Percentiles rank a stretch among this genome's conserved stretches.
Evolutionary conservation across 768 basidiomycete species (phyloP).

Genomic region (Harrya chromipes): DNA sequence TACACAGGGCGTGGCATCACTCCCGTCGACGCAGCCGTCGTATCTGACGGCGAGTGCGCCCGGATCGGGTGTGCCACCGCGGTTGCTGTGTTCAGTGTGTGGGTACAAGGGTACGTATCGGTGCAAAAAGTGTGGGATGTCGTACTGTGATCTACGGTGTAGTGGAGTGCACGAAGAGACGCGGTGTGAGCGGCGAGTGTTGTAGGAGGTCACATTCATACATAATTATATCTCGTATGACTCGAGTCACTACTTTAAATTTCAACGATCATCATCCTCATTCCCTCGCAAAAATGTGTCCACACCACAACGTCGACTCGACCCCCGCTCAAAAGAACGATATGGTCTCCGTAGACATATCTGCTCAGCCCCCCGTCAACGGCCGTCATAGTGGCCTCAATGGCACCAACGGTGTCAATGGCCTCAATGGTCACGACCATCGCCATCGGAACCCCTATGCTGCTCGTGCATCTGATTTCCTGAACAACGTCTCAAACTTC

Average conservation of each 20-base stretch:
- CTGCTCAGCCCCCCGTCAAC: slow-evolving; percentile 36
- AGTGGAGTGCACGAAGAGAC: slow-evolving; percentile 74
- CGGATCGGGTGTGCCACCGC: slow-evolving; percentile 59
- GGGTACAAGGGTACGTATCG: slow-evolving; percentile 81
- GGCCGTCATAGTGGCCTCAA: slow-evolving; percentile 39
- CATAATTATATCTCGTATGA: slow-evolving; percentile 4
- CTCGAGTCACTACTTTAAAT: slow-evolving; percentile 5
- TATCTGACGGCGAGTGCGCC: slow-evolving; percentile 71
- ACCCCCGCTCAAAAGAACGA: slow-evolving; percentile 44
- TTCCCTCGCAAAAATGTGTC: slow-evolving; percentile 38
- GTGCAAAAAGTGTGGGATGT: slow-evolving; percentile 73
- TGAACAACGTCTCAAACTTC: slow-evolving; percentile 53
- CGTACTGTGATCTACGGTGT: slow-evolving; percentile 74
- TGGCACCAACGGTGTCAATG: slow-evolving; percentile 36
- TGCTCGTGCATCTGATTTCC: too few relatives aligned
- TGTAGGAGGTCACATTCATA: slow-evolving; percentile 45
- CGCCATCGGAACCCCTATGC: slow-evolving; percentile 45
- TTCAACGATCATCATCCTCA: too few relatives aligned
- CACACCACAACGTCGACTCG: slow-evolving; percentile 52
- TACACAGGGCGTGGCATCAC: slow-evolving; percentile 53
- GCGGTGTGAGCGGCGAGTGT: slow-evolving; percentile 70
- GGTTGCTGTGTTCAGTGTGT: slow-evolving; percentile 80
- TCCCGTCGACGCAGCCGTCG: slow-evolving; percentile 53
- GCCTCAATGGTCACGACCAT: slow-evolving; percentile 39
- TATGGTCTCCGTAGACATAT: slow-evolving; percentile 65